Base-by-base conservation (phyloP, 192 early-diverging fungal genomes). In the Gamsiella multidivaricata region DNA sequence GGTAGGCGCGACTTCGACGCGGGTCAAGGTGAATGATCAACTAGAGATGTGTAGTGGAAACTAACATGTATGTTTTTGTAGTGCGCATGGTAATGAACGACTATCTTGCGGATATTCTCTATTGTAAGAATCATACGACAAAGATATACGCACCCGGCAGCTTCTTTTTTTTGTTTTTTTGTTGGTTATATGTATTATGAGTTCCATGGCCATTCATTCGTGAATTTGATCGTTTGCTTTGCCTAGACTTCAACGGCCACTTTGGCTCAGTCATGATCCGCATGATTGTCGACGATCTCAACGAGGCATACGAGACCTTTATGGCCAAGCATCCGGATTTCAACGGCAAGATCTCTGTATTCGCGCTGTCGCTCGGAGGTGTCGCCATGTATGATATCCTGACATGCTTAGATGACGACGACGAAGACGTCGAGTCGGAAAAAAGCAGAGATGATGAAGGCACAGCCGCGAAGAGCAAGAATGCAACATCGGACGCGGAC, bases 291-390 rank as follows among this genome's bases (percentile, higher is more conserved):
- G 53, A 62, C 9, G 85, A 90, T 54, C 78, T 85, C 28, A 91
- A 89, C 61, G 65, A 70, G 7, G 84, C 88, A 0, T 91, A 91
- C 55, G 52, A 69, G 2, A 65, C 73, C 18, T 91, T 91, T 46
- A 55, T 86, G 49, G 69, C 57, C 18, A 72, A 70, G 20, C 80
- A 93, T 62, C 88, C 91, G 3, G 68, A 79, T 18, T 93, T 93
- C 60, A 76, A 80, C 42, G 91, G 91, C 7, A 80, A 85, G 23
- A 75, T 91, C 33, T 80, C 74, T 25, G 72, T 93, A 8, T 82
- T 90, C 33, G 90, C 89, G 8, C 86, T 91, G 37, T 93, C 91
- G 17, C 57, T 93, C 28, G 91, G 91, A 23, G 91, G 91, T 9
- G 70, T 93, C 1, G 84, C 90, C 33, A 87, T 85, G 55, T 93